Base-by-base conservation (phyloP, 768 basidiomycete genomes). In the Psilocybe subaeruginosa region DNA sequence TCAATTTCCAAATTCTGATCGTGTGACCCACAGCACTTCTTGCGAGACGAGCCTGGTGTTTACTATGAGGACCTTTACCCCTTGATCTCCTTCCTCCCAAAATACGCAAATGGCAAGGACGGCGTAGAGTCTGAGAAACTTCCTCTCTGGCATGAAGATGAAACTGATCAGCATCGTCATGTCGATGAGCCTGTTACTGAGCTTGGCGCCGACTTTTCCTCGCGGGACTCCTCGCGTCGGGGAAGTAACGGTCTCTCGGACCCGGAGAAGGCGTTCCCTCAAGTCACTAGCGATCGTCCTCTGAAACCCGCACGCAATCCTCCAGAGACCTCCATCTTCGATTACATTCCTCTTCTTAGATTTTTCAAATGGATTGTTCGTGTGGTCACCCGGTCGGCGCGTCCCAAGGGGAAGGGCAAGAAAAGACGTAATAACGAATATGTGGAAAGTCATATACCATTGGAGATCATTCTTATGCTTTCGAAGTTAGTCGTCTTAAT, bases 11-110 rank as follows among this genome's bases (percentile, higher is more conserved):
- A 9, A 46, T 31, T n/a, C 19, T 43, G 33, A 14, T 58, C 37
- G 47, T 35, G 27, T 37, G 17, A 49, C 50, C n/a, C 16, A 31
- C 35, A 88, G 85, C 87, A 90, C 64, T 82, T 85, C 72, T 81
- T 93, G 12, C 85, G 90, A 46, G 85, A 82, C 16, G 91, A 92
- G 68, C 73, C 78, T 8, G 90, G 91, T 3, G 81, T 87, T 11
- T 93, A 87, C 75, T 92, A 90, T 68, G 80, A 88, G 54, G 90
- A 92, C 67, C 78, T 92, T n/a, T 93, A 89, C 68, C 85, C 86
- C 8, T 78, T 91, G 54, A 80, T 92, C 57, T 84, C 81, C 66
- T 86, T 86, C 75, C 80, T 91, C 1, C 90, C 89, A 16, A 83
- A 85, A 27, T 86, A 85, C 66, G 80, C 82, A 6, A 77, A 76